phyloP scores from a whole-genome alignment of 148 eudicot species.

The Mesembryanthemum crystallinum region DNA sequence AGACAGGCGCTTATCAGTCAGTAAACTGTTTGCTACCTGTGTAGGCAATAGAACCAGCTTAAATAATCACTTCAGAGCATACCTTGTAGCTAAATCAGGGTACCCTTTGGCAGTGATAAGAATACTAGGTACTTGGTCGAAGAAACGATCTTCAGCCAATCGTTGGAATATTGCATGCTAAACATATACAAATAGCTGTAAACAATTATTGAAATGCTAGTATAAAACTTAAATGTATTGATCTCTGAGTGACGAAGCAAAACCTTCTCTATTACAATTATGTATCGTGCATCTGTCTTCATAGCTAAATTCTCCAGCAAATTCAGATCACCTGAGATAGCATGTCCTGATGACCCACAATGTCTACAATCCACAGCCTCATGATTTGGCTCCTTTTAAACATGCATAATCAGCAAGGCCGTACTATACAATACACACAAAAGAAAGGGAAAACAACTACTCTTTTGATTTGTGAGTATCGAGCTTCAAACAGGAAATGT shows the following conservation, averaged over 20 bases:
- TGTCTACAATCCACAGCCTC: conserved; percentile 71
- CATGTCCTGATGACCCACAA: conserved; percentile 91
- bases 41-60: not conserved
- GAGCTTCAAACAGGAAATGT: no score
- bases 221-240: not conserved
- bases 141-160: conserved; percentile 81
- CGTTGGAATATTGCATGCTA: conserved; percentile 99
- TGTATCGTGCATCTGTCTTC: conserved; percentile 90
- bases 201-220: conserved; percentile 7
- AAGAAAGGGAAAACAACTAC: not conserved
- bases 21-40: not conserved
- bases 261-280: conserved; percentile 94
- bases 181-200: not conserved
- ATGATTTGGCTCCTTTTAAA: conserved; percentile 67
- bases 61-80: not conserved
- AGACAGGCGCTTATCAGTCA: not conserved
- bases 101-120: conserved; percentile 96
- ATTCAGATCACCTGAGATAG: conserved; percentile 80
- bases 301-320: conserved; percentile 58
- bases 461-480: no score
- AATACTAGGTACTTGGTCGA: conserved; percentile 90
- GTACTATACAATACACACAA: not conserved
- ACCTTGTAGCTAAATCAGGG: conserved; percentile 98
- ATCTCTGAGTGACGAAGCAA: not conserved
- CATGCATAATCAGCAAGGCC: conserved; percentile 2